Conservation (phyloP, 441 rosid species). For the Populus hybrid region DNA sequence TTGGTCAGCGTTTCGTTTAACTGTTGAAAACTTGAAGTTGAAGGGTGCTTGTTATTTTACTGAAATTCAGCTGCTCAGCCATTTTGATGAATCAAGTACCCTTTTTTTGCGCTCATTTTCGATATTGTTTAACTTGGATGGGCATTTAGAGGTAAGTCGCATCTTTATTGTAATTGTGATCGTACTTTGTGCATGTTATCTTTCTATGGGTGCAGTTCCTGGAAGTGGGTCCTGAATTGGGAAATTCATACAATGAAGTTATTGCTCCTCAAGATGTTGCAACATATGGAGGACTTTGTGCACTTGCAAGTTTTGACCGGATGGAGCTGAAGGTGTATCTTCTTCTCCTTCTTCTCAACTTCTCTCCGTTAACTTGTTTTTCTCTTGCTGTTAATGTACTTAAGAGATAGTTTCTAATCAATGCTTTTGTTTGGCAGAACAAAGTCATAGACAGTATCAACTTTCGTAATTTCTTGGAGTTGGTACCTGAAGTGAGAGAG, state of each 20-base stretch:
- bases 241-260: constrained; percentile 78
- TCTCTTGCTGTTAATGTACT: background rate
- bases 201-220: constrained; percentile 57
- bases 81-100: background rate
- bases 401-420: constrained; percentile 13
- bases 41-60: background rate
- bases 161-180: background rate
- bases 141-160: background rate
- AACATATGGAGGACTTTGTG: constrained; percentile 96
- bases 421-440: constrained; percentile 48
- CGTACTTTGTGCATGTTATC: background rate
- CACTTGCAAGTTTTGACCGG: constrained; percentile 96
- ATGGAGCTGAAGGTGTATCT: constrained; percentile 73
- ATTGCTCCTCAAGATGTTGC: constrained; percentile 99
- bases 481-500: constrained; percentile 98
- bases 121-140: background rate
- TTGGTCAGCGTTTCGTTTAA: background rate
- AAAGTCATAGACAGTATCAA: constrained; percentile 89
- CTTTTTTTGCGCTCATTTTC: background rate
- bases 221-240: constrained; percentile 88
- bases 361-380: background rate
- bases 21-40: background rate
- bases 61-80: background rate
- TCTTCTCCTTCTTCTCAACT: background rate
- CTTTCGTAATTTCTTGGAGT: constrained; percentile 93